Percentiles rank a stretch among this genome's conserved stretches.
These are phyloP conservation scores for Basidioascus undulatus DNA, from an alignment of 768 basidiomycete species.

Conservation along the genomic window DNA sequence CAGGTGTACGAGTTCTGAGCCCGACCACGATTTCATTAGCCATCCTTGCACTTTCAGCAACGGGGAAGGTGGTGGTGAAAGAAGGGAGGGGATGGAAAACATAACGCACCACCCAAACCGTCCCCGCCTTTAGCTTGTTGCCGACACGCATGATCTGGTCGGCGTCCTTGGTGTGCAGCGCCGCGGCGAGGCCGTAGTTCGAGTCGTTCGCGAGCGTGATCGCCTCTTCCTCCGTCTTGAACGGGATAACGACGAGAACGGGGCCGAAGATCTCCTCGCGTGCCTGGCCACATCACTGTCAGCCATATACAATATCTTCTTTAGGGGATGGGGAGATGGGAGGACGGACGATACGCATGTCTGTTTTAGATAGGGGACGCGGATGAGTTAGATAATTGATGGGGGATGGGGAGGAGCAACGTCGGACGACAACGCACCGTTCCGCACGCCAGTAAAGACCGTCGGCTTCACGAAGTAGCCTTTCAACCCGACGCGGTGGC, in stretches of 20 bases:
- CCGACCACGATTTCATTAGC: no score
- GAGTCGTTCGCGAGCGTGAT: constrained; percentile 67
- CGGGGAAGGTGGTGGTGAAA: background rate
- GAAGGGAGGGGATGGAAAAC: background rate
- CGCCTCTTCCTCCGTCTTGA: constrained; percentile 69
- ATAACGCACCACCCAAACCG: constrained; percentile 42
- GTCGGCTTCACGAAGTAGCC: constrained; percentile 84
- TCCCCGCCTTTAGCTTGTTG: constrained; percentile 64
- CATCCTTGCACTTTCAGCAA: no score
- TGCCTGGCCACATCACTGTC: constrained; percentile 21
- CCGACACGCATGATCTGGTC: constrained; percentile 76
- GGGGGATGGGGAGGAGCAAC: no score
- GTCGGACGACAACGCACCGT: no score
- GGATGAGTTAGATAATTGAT: no score
- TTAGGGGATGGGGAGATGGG: no score
- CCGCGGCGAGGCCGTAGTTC: constrained; percentile 74
- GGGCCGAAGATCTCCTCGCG: constrained; percentile 73
- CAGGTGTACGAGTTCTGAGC: no score
- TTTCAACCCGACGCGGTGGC: constrained; percentile 43
- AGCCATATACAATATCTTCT: constrained; percentile 50
- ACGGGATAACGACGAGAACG: constrained; percentile 53
- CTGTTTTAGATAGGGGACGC: no score
- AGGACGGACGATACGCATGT: no score
- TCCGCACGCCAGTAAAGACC: constrained; percentile 54
- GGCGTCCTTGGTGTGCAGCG: constrained; percentile 71